A percentile compares a stretch with the other conserved stretches of the same genome.
These are phyloP conservation scores for Pythium sukuiense DNA, from an alignment of 352 stramenopile genomes.

Conservation along the genomic window DNA sequence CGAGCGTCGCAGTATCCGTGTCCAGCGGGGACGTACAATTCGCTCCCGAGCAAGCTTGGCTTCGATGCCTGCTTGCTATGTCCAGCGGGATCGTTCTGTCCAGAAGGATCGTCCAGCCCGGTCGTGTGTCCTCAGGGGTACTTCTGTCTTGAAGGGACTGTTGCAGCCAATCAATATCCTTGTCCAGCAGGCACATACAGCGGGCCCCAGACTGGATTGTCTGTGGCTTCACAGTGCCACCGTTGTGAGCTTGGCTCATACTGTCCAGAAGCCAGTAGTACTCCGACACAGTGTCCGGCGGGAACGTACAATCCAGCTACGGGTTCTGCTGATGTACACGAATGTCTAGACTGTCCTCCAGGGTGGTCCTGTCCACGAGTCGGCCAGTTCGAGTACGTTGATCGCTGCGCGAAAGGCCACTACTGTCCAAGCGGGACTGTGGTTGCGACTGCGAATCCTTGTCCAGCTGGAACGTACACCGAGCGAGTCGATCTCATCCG, in stretches of 20 bases:
- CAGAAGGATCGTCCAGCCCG: conserved; percentile 43
- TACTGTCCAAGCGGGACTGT: conserved; percentile 74
- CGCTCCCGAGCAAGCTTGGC: conserved; percentile 44
- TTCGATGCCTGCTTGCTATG: conserved; percentile 58
- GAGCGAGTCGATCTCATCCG: conserved; percentile 65
- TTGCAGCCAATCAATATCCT: conserved; percentile 63
- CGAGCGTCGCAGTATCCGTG: conserved; percentile 76
- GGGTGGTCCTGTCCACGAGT: conserved; percentile 76
- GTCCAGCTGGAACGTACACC: conserved; percentile 76
- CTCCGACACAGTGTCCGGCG: conserved; percentile 62
- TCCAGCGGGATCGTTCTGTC: conserved; percentile 65
- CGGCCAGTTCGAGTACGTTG: conserved; percentile 55
- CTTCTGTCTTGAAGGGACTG: conserved; percentile 80
- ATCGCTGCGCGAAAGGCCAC: conserved; percentile 66
- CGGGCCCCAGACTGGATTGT: conserved; percentile 51
- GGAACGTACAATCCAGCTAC: conserved; percentile 72
- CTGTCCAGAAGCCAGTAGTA: conserved; percentile 77
- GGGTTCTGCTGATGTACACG: conserved; percentile 45
- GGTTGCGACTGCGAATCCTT: conserved; percentile 53
- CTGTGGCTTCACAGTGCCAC: conserved; percentile 48
- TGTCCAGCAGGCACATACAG: conserved; percentile 89
- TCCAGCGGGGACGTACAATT: conserved; percentile 84
- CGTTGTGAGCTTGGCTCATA: conserved; percentile 74
- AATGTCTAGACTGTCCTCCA: conserved; percentile 68
- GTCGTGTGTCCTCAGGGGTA: conserved; percentile 73